Evolutionary conservation across 2,329 filamentous ascomycete species (phyloP), one percentile per base, ranked within the genome.

Genomic region (Aureobasidium subglaciale): DNA sequence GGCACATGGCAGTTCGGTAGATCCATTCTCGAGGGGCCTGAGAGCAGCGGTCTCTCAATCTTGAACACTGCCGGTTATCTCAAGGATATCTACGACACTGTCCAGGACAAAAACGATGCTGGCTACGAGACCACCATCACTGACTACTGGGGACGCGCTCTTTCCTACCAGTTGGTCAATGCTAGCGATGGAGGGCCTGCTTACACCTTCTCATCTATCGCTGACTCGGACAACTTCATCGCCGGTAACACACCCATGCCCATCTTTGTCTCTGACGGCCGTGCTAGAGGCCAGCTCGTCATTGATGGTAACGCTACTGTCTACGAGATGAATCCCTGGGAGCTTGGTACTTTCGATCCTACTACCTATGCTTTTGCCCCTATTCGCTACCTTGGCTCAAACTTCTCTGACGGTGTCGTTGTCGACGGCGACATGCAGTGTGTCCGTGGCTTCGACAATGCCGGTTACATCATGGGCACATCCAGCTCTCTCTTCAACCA

Each of bases 161-260:
- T 96, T n/a, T 85, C 85, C 1, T 95, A 87, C 71, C 90, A 96
- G 72, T 79, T 96, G 45, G 80, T 96, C 67, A 87, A 92, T 66
- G 86, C 82, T 5, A 78, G 78, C 1, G 72, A 87, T 59, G 91
- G 90, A 35, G 90, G 88, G 0, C 82, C 86, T 16, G 77, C 75
- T 13, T 90, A 86, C 65, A 96, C 90, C 4, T 95, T 85, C 74
- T 95, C 89, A 3, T 93, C 88, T 3, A 87, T 91, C 61, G 80
- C 83, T 7, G 65, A 82, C 40, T 77, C 81, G 16, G 65, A 78
- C 1, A 75, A 78, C n/a, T 92, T 92, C 68, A 70, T 73, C 1
- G 71, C 76, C 13, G 88, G 78, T 16, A 73, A 81, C 41, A 78
- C 81, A 29, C 89, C 88, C 0, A 79, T 92, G 75, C 88, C 89